These are phyloP conservation scores for Hamamelis virginiana DNA, from an alignment of 164 flowering plant species.

Conservation along the genomic window DNA sequence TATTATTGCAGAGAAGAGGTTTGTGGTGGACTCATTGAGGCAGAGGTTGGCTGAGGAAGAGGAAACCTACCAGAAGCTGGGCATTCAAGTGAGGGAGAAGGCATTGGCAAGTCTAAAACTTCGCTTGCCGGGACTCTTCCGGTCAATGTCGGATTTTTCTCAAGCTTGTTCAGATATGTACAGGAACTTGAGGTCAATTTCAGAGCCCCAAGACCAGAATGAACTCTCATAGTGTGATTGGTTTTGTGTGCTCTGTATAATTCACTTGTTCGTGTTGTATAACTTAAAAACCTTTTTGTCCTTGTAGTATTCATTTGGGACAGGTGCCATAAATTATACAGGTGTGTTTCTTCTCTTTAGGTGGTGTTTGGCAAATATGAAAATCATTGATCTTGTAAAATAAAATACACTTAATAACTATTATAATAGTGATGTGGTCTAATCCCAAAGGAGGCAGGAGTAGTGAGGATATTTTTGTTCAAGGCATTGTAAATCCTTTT, in stretches of 20 bases:
- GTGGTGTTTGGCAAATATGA: no score
- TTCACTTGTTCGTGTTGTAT: background rate
- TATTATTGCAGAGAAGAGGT: conserved; percentile 22
- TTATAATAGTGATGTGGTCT: no score
- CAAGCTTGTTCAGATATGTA: conserved; percentile 35
- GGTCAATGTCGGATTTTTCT: conserved; percentile 31
- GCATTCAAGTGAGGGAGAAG: conserved; percentile 47
- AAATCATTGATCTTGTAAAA: no score
- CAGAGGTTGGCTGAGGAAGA: conserved; percentile 41
- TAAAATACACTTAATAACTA: no score
- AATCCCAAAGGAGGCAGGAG: no score
- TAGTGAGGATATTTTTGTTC: no score
- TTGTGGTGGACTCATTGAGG: conserved; percentile 25
- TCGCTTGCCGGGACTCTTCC: conserved; percentile 44
- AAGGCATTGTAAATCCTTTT: no score
- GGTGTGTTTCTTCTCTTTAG: no score
- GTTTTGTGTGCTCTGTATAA: background rate
- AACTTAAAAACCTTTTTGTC: background rate
- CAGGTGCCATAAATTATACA: background rate
- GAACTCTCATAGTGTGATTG: conserved; percentile 8
- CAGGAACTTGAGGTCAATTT: conserved; percentile 25
- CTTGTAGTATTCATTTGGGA: background rate
- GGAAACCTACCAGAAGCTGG: conserved; percentile 30
- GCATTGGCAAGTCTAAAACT: conserved; percentile 36
- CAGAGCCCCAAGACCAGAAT: conserved; percentile 1